Evolutionary conservation across 306 rosid genomes (phyloP).

Genomic region (Gastrolobium villosum): DNA sequence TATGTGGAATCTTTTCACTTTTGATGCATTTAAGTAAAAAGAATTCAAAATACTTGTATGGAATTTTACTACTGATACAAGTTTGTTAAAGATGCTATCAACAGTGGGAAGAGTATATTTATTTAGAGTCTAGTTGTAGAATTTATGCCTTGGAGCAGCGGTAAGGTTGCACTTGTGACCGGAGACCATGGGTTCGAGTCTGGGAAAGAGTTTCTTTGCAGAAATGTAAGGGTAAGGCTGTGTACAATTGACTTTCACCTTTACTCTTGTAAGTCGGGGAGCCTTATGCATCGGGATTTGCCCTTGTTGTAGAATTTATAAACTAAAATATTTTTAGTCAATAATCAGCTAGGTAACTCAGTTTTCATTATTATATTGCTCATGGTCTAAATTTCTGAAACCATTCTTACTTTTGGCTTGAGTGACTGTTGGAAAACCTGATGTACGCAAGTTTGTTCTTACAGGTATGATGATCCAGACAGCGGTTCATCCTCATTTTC

Average conservation of each 20-base stretch:
- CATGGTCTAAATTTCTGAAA: slow-evolving; percentile 9
- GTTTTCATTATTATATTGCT: slow-evolving; percentile 34
- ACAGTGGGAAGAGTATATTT: slow-evolving; percentile 5
- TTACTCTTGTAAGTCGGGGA: too few species aligned
- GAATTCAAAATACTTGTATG: slow-evolving; percentile 16
- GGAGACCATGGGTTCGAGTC: too few species aligned
- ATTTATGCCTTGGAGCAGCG: not conserved
- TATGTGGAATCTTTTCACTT: slow-evolving; percentile 3
- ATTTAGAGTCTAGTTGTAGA: not conserved
- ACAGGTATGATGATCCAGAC: slow-evolving; percentile 80
- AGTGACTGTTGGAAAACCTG: slow-evolving; percentile 13
- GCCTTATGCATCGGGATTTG: too few species aligned
- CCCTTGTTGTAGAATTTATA: not conserved
- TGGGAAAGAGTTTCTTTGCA: too few species aligned
- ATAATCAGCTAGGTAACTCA: slow-evolving; percentile 6
- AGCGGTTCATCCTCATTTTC: slow-evolving; percentile 90
- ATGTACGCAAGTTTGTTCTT: slow-evolving; percentile 23
- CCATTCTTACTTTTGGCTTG: slow-evolving; percentile 33
- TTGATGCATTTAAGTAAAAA: slow-evolving; percentile 3
- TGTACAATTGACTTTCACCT: too few species aligned
- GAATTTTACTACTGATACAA: slow-evolving; percentile 14
- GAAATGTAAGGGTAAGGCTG: too few species aligned
- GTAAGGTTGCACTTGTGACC: too few species aligned
- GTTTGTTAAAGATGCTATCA: slow-evolving; percentile 36
- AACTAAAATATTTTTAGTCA: not conserved